A percentile compares a stretch with the other conserved stretches of the same genome.
Conservation (phyloP, 192 early-diverging fungal genomes). For the Phycomyces blakesleeanus region DNA sequence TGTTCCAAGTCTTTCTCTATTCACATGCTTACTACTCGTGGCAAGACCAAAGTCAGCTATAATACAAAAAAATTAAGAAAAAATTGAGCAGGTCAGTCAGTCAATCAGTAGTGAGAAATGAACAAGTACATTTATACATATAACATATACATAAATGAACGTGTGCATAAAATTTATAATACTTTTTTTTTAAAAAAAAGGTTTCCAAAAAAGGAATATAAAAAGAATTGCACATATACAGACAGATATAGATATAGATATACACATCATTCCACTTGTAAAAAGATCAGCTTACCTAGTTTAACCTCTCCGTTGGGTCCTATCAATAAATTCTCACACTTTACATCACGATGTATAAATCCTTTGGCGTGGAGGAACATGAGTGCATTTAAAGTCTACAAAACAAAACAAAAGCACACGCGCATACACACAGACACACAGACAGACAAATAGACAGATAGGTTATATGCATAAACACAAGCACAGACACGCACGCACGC, state of each 20-base stretch:
- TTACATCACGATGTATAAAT: slow-evolving; percentile 39
- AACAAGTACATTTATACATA: no score
- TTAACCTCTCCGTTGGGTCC: slow-evolving; percentile 34
- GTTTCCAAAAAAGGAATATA: no score
- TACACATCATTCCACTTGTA: not conserved
- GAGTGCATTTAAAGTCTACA: slow-evolving; percentile 32
- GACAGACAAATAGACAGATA: no score
- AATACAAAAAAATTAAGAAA: no score
- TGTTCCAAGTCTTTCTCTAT: slow-evolving; percentile 35
- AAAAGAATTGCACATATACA: not conserved
- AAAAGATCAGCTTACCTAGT: slow-evolving; percentile 27
- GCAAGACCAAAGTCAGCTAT: slow-evolving; percentile 36
- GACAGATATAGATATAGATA: no score
- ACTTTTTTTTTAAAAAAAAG: not conserved
- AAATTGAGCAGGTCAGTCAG: no score
- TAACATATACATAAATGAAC: no score
- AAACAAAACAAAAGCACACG: slow-evolving; percentile 4
- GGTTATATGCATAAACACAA: no score
- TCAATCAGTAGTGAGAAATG: no score
- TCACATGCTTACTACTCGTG: slow-evolving; percentile 25
- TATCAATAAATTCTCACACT: slow-evolving; percentile 38
- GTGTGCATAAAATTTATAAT: no score
- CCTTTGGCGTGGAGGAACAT: slow-evolving; percentile 32
- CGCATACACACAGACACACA: no score
- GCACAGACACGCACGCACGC: no score